These are phyloP conservation scores for Dryadomyces quercivorus DNA, from an alignment of 2,329 filamentous ascomycete genomes.

Conservation along the genomic window DNA sequence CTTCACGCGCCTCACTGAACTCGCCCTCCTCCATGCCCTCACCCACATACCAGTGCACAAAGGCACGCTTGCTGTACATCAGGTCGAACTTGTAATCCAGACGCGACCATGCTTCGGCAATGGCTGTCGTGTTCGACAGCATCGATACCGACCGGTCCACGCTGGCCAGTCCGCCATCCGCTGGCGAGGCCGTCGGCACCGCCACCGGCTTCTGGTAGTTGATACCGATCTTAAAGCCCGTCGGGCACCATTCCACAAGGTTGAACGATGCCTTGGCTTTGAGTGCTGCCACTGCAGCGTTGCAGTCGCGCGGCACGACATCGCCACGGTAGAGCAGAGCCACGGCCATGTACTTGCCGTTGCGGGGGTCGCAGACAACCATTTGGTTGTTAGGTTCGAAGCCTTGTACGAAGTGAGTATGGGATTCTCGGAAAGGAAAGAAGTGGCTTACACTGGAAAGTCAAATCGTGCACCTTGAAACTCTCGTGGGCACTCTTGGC, in stretches of 20 bases:
- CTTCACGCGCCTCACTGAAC: slow-evolving; percentile 78
- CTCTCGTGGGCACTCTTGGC: slow-evolving; percentile 74
- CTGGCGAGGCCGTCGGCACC: slow-evolving; percentile 37
- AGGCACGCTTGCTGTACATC: slow-evolving; percentile 68
- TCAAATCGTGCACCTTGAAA: slow-evolving; percentile 72
- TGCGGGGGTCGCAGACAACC: slow-evolving; percentile 62
- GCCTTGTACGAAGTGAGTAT: slow-evolving; percentile 27
- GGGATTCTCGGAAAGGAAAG: background rate
- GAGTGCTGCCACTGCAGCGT: slow-evolving; percentile 50
- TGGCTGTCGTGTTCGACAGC: slow-evolving; percentile 65
- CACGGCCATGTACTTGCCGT: slow-evolving; percentile 67
- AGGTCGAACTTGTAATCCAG: slow-evolving; percentile 66
- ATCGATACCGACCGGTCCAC: slow-evolving; percentile 54
- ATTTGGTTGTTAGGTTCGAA: slow-evolving; percentile 72
- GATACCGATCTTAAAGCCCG: slow-evolving; percentile 65
- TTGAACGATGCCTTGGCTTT: slow-evolving; percentile 64
- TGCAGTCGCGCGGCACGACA: slow-evolving; percentile 58
- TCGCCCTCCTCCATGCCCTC: slow-evolving; percentile 91
- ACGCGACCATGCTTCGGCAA: slow-evolving; percentile 61
- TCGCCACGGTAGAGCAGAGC: slow-evolving; percentile 62
- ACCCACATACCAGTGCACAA: slow-evolving; percentile 71
- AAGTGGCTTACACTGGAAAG: slow-evolving; percentile 52
- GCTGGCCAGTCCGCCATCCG: slow-evolving; percentile 46
- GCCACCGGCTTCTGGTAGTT: slow-evolving; percentile 58
- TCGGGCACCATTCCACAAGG: slow-evolving; percentile 64